phyloP scores from a whole-genome alignment of 2,329 filamentous ascomycete species.

The Botrytis hyacinthi region DNA sequence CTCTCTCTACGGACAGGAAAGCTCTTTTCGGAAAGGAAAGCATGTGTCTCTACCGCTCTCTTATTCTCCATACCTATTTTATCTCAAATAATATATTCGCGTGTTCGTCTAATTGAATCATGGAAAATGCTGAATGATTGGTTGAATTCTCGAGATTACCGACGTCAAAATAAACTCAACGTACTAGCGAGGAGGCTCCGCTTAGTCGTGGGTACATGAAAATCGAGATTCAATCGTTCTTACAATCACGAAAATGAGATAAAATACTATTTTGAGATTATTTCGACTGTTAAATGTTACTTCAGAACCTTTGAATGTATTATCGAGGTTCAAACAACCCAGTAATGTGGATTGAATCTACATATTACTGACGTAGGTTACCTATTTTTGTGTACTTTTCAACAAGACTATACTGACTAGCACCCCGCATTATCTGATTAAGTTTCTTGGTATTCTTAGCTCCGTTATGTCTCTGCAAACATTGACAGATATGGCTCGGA shows the following conservation, averaged over 20 bases:
- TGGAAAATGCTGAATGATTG: not conserved
- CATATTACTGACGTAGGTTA: not conserved
- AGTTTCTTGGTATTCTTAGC: too few species aligned
- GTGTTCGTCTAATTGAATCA: not conserved
- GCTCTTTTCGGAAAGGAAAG: not conserved
- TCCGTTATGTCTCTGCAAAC: too few species aligned
- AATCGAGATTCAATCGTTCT: not conserved
- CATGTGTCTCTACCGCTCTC: not conserved
- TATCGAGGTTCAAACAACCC: not conserved
- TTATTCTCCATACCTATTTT: not conserved
- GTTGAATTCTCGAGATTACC: not conserved
- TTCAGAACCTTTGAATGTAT: not conserved
- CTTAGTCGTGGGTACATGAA: not conserved
- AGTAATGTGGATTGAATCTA: not conserved
- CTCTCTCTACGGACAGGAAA: not conserved
- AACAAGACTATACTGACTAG: not conserved
- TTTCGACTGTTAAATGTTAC: not conserved
- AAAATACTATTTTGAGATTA: not conserved
- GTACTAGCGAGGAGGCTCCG: not conserved
- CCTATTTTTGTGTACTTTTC: not conserved
- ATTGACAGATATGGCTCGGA: too few species aligned
- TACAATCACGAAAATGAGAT: not conserved
- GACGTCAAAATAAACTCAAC: not conserved
- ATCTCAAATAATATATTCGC: not conserved
- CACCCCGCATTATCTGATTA: not conserved